A percentile compares a stretch with the other conserved stretches of the same genome.
Evolutionary conservation across 1,284 basidiomycete genomes (phyloP).

Genomic region (Thelephora terrestris): DNA sequence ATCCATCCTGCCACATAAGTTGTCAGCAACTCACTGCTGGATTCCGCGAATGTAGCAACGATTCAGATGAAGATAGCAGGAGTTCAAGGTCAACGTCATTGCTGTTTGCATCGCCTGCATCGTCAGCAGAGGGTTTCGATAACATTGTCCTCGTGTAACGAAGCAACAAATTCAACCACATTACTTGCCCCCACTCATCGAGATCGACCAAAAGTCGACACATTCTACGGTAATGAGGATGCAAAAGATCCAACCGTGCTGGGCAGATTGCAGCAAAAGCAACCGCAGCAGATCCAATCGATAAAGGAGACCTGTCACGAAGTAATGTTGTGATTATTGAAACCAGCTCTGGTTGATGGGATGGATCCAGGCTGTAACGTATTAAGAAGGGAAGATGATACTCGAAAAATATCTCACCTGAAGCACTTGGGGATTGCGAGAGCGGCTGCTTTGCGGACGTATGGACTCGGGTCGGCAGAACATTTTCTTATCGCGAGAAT

Average conservation of each 20-base stretch:
- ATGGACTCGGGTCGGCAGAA: slow-evolving; percentile 83
- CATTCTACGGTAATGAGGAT: slow-evolving; percentile 80
- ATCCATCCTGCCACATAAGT: background rate
- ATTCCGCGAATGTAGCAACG: slow-evolving; percentile 77
- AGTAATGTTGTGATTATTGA: slow-evolving; percentile 69
- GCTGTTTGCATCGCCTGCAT: slow-evolving; percentile 27
- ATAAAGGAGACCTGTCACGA: slow-evolving; percentile 77
- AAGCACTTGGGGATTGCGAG: slow-evolving; percentile 83
- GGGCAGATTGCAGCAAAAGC: slow-evolving; percentile 84
- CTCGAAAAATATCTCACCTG: slow-evolving; percentile 36
- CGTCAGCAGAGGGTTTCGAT: slow-evolving; percentile 42
- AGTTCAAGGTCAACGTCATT: slow-evolving; percentile 68
- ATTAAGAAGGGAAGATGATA: background rate
- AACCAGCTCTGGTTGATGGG: slow-evolving; percentile 65
- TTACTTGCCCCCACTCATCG: slow-evolving; percentile 94
- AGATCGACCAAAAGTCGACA: slow-evolving; percentile 82
- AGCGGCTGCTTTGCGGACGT: slow-evolving; percentile 88
- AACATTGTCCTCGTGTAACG: slow-evolving; percentile 84
- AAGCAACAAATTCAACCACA: slow-evolving; percentile 69
- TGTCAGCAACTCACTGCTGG: slow-evolving; percentile 51
- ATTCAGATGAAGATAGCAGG: slow-evolving; percentile 62
- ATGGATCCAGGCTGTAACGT: slow-evolving; percentile 57
- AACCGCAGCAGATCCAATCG: slow-evolving; percentile 77
- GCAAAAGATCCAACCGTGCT: slow-evolving; percentile 77
- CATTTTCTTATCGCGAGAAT: slow-evolving; percentile 88